Conservation (phyloP, 345 rosid species). For the Rhodamnia rubescens region DNA sequence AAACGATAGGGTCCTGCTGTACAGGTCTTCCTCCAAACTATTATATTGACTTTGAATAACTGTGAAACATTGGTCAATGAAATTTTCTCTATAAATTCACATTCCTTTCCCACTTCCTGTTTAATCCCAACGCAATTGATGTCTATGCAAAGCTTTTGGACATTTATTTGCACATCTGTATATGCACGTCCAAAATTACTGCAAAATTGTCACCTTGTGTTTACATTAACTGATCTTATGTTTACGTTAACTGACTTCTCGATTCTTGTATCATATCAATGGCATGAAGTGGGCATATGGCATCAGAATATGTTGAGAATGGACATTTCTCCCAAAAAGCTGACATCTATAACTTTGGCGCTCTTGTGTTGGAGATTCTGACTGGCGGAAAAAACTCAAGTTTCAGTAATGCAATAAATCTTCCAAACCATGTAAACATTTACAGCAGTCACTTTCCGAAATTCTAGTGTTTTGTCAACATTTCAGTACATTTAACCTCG, state of each 20-base stretch:
- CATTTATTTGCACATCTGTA: not conserved
- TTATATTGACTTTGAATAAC: not conserved
- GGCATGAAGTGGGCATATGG: slow-evolving; percentile 38
- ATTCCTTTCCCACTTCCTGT: not conserved
- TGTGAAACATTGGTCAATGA: not conserved
- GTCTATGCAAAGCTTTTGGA: not conserved
- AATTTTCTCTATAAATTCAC: not conserved
- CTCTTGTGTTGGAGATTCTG: slow-evolving; percentile 26
- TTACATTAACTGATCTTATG: not conserved
- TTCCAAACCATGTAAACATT: slow-evolving; percentile 17
- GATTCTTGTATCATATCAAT: not conserved
- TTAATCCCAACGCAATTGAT: not conserved
- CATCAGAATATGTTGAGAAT: slow-evolving; percentile 24
- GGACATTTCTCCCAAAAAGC: slow-evolving; percentile 28
- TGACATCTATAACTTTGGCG: slow-evolving; percentile 36
- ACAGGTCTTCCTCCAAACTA: not conserved
- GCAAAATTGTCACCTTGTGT: too few species aligned
- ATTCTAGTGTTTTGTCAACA: not conserved
- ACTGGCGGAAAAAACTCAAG: slow-evolving; percentile 21
- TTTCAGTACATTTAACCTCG: not conserved
- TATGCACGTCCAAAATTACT: not conserved
- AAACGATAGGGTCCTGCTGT: too few species aligned
- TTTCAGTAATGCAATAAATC: slow-evolving; percentile 2
- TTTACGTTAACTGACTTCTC: too few species aligned
- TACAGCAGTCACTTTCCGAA: not conserved